phyloP scores from a whole-genome alignment of 257 asterid species.

The Coffea eugenioides region DNA sequence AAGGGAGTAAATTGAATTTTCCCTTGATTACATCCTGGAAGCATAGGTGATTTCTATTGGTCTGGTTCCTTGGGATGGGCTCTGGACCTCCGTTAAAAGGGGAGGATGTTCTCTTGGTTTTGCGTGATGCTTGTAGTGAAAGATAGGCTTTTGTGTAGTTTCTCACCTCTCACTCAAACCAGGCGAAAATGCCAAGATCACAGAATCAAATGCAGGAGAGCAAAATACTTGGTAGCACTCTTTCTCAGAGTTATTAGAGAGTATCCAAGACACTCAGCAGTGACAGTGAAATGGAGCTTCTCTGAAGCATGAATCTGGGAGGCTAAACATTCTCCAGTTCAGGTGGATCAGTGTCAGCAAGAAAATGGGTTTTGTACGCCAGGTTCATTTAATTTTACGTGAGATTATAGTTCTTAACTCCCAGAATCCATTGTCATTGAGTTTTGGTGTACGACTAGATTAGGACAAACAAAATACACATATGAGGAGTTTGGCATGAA shows the following conservation, averaged over 20 bases:
- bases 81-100: neutral
- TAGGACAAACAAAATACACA: no score
- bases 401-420: no score
- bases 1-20: neutral
- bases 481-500: no score
- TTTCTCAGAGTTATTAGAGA: neutral
- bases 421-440: no score
- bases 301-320: no score
- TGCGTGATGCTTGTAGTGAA: slow-evolving; percentile 1
- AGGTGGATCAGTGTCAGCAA: neutral
- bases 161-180: neutral
- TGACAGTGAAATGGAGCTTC: neutral
- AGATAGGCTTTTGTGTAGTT: slow-evolving; percentile 1
- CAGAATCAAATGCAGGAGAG: neutral
- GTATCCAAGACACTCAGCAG: neutral
- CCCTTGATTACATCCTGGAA: neutral
- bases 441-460: no score
- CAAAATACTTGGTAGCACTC: neutral
- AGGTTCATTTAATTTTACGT: neutral
- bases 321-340: neutral
- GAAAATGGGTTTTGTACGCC: neutral
- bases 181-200: neutral
- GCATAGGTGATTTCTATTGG: no score
- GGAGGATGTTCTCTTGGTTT: neutral
- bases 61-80: neutral